Percentiles rank a stretch among this genome's conserved stretches.
These are phyloP conservation scores for Mucor lusitanicus DNA, from an alignment of 371 early-diverging fungal species.

Conservation along the genomic window DNA sequence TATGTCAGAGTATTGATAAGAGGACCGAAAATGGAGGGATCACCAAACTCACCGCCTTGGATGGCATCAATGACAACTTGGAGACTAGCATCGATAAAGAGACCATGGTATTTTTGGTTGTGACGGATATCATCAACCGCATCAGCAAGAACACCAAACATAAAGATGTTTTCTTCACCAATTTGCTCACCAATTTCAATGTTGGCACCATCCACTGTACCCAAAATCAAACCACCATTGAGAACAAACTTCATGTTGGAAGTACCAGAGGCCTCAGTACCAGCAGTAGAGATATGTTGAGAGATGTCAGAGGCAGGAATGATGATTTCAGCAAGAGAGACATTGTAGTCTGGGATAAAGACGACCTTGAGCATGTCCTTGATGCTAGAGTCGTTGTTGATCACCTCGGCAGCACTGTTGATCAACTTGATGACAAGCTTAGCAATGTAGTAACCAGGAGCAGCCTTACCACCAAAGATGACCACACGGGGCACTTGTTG, in stretches of 20 bases:
- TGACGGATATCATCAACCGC: constrained; percentile 92
- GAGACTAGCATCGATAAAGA: constrained; percentile 74
- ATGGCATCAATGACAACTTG: constrained; percentile 77
- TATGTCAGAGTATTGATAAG: constrained; percentile 75
- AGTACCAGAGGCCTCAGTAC: constrained; percentile 95
- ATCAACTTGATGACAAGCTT: constrained; percentile 95
- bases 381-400: constrained; percentile 82
- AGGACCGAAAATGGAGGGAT: constrained; percentile 70
- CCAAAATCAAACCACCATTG: constrained; percentile 91
- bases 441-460: constrained; percentile 95
- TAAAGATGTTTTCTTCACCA: constrained; percentile 92
- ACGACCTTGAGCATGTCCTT: constrained; percentile 85
- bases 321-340: constrained; percentile 88
- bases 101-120: constrained; percentile 75
- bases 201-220: constrained; percentile 90
- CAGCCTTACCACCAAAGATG: constrained; percentile 84
- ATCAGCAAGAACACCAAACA: constrained; percentile 86
- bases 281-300: constrained; percentile 91
- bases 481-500: constrained; percentile 71
- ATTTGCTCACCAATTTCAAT: constrained; percentile 94
- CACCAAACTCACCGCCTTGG: constrained; percentile 78
- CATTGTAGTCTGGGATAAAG: constrained; percentile 95
- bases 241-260: constrained; percentile 98
- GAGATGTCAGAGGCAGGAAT: constrained; percentile 94
- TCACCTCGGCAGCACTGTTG: constrained; percentile 82